Evolutionary conservation across 2,329 filamentous ascomycete genomes (phyloP).

Genomic region (Cytospora chrysosperma): DNA sequence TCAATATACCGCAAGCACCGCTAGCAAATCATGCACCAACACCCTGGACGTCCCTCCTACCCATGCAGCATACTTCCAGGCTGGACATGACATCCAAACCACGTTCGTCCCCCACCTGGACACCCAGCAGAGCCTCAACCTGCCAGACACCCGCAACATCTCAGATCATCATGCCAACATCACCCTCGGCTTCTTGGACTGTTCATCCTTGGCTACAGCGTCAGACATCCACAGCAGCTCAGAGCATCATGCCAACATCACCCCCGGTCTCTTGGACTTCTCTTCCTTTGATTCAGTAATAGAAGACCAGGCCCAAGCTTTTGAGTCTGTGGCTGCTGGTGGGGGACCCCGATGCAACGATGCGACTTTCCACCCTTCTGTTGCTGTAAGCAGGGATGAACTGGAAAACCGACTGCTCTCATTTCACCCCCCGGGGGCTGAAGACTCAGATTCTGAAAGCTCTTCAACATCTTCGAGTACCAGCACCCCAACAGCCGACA

Average conservation of each 20-base stretch:
- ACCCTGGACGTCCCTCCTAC: neutral
- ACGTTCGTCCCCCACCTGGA: too few relatives aligned
- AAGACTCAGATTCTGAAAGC: neutral
- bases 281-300: neutral
- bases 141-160: neutral
- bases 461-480: neutral
- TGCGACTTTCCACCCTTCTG: neutral
- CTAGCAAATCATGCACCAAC: neutral
- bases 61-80: neutral
- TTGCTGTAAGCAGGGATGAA: neutral
- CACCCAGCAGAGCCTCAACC: constrained; percentile 4
- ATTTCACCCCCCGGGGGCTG: neutral
- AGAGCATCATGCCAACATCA: neutral
- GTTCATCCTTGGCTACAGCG: too few relatives aligned
- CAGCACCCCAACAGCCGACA: neutral
- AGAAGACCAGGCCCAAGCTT: neutral
- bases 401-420: neutral
- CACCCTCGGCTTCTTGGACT: too few relatives aligned
- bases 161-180: too few relatives aligned
- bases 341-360: neutral
- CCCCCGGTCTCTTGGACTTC: neutral
- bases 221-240: too few relatives aligned
- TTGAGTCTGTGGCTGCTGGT: neutral
- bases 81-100: neutral
- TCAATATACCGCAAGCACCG: neutral